Conservation (phyloP, 805 yeast species). For the Candida odintsovae region DNA sequence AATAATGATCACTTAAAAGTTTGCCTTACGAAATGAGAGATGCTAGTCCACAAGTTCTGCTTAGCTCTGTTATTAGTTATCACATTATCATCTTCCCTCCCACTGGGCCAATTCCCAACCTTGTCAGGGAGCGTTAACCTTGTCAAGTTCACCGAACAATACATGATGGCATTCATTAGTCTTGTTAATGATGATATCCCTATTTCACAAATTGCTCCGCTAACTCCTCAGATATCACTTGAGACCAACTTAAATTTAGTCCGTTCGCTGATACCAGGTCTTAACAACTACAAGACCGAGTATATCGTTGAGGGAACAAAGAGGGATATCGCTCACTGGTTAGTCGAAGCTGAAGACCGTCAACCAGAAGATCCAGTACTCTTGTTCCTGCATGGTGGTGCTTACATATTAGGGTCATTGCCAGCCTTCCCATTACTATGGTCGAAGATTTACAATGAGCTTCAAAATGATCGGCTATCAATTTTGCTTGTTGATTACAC, state of each 20-base stretch:
- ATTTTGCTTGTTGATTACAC: slow-evolving; percentile 25
- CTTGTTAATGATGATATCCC: background rate
- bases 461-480: slow-evolving; percentile 13
- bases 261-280: background rate
- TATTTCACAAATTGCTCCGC: background rate
- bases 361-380: slow-evolving; percentile 12
- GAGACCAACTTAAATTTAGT: background rate
- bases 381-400: slow-evolving; percentile 16
- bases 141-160: background rate
- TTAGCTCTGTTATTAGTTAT: too few relatives aligned
- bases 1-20: too few relatives aligned
- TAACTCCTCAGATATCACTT: background rate
- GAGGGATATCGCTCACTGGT: slow-evolving; percentile 6
- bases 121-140: background rate
- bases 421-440: slow-evolving; percentile 7
- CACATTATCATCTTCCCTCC: background rate
- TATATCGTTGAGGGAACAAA: slow-evolving; percentile 7
- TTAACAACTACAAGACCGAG: background rate
- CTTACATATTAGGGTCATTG: slow-evolving; percentile 9
- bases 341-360: slow-evolving; percentile 25
- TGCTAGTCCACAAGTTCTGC: too few relatives aligned
- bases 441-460: slow-evolving; percentile 1
- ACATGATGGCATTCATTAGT: background rate
- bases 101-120: background rate
- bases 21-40: too few relatives aligned